Evolutionary conservation across 2,329 filamentous ascomycete species (phyloP).

Genomic region (Bipolaris zeicola): DNA sequence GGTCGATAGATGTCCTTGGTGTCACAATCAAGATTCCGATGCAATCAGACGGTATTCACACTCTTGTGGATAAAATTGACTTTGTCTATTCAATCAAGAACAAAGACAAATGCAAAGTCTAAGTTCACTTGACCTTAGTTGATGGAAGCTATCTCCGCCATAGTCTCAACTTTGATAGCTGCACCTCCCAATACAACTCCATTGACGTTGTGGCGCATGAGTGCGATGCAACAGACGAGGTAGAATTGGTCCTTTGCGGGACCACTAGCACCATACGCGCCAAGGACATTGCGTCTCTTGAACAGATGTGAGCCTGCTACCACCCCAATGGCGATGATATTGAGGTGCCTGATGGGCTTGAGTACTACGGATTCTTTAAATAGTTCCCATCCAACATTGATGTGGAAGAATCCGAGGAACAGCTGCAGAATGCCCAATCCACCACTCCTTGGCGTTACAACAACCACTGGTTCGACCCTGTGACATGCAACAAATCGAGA

Average conservation of each 20-base stretch:
- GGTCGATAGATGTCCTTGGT: slow-evolving; percentile 24
- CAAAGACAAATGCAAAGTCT: slow-evolving; percentile 22
- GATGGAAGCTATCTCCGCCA: slow-evolving; percentile 21
- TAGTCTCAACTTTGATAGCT: slow-evolving; percentile 25
- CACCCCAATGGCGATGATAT: slow-evolving; percentile 1
- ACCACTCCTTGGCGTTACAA: not conserved
- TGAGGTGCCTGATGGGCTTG: not conserved
- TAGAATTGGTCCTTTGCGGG: slow-evolving; percentile 36
- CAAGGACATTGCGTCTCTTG: slow-evolving; percentile 13
- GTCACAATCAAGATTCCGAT: slow-evolving; percentile 36
- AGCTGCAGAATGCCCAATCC: not conserved
- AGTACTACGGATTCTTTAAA: not conserved
- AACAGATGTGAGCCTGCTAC: slow-evolving; percentile 21
- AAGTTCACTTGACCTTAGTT: slow-evolving; percentile 23
- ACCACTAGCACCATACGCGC: slow-evolving; percentile 12
- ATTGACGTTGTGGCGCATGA: slow-evolving; percentile 17
- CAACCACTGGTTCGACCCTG: not conserved
- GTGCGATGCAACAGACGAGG: slow-evolving; percentile 29
- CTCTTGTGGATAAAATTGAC: slow-evolving; percentile 27
- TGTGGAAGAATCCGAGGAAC: not conserved
- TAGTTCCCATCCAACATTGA: not conserved
- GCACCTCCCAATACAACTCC: slow-evolving; percentile 16
- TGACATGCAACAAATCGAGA: too few relatives aligned
- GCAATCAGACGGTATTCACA: slow-evolving; percentile 27
- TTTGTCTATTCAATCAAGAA: slow-evolving; percentile 33